phyloP scores from a whole-genome alignment of 1,284 basidiomycete species.

The Heliocybe sulcata region DNA sequence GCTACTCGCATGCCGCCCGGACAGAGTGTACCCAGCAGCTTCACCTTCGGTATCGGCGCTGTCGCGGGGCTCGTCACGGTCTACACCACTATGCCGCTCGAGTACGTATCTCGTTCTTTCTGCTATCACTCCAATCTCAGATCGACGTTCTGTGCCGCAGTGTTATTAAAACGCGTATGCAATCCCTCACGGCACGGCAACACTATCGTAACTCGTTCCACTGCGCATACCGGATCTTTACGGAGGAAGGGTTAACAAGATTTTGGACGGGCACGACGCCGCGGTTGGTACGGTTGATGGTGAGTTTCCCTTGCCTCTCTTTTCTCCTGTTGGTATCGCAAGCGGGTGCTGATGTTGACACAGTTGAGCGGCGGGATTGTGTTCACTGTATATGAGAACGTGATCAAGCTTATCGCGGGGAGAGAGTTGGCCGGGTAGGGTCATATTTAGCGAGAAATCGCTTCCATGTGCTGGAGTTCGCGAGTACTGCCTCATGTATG shows the following conservation, averaged over 20 bases:
- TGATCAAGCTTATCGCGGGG: conserved; percentile 44
- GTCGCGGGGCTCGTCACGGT: conserved; percentile 94
- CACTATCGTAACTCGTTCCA: conserved; percentile 93
- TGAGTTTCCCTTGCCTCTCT: conserved; percentile 38
- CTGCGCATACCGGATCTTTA: conserved; percentile 88
- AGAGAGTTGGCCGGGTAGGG: conserved; percentile 9
- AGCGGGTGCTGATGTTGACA: conserved; percentile 5
- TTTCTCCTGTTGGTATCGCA: neutral
- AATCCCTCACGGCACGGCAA: conserved; percentile 76
- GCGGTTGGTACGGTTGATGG: conserved; percentile 75
- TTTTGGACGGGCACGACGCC: conserved; percentile 98
- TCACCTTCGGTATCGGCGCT: conserved; percentile 94
- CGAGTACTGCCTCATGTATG: too few species aligned
- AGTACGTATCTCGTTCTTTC: conserved; percentile 53
- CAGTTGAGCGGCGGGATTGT: conserved; percentile 92
- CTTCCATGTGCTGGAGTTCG: too few species aligned
- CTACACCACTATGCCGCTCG: conserved; percentile 90
- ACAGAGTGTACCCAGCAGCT: conserved; percentile 76
- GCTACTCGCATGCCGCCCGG: conserved; percentile 82
- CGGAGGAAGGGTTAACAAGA: conserved; percentile 79
- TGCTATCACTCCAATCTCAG: neutral
- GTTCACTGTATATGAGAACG: conserved; percentile 88
- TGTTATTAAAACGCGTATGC: conserved; percentile 98
- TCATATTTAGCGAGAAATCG: too few species aligned
- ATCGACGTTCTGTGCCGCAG: conserved; percentile 31